Evolutionary conservation across 805 yeast genomes (phyloP), one percentile per base, ranked within the genome.

Genomic region (Wickerhamiella occidentalis): DNA sequence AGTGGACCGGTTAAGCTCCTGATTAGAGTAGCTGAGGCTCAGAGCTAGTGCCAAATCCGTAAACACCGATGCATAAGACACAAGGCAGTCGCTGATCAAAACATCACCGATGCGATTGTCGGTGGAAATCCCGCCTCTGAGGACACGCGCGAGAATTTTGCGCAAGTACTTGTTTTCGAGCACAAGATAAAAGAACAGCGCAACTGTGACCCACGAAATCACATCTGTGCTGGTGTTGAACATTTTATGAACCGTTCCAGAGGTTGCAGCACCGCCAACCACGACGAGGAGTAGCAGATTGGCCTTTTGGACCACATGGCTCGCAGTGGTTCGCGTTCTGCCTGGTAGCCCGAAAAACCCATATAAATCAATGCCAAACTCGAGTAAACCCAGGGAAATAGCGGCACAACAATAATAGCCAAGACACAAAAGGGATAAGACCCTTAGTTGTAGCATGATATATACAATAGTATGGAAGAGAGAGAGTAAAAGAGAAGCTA

Each of bases 1-100:
- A 51, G 74, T 72, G 61, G 84, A 73, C 55, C 77, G 76, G 25
- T 60, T 55, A 36, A 82, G 69, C 3, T 74, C 72, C 18, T 80
- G 65, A 63, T 90, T 97, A 43, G 85, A 58, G 0, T 86, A 83
- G 60, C 79, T 79, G 3, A 85, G 70, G 61, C 26, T 17, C 55
- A 77, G 76, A n/a, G 61, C 56, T 30, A 82, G 69, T 3, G 75
- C 73, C 18, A 82, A 65, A 63, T 92, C 97, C 42, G 83, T 80
- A 44, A 85, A 58, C 0, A 86, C 83, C 59, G 79, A 79, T 3
- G 85, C 70, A 61, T 82, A 86, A 0, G 96, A 86, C 0, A 94
- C 82, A 42, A 92, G 68, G 4, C 87, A 78, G 67, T 90, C 98
- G 6, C 95, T 78, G 12, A 88, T 62, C 43, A 92, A 64, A 35